phyloP scores from a whole-genome alignment of 2,329 filamentous ascomycete species.

The Colletotrichum aenigma region DNA sequence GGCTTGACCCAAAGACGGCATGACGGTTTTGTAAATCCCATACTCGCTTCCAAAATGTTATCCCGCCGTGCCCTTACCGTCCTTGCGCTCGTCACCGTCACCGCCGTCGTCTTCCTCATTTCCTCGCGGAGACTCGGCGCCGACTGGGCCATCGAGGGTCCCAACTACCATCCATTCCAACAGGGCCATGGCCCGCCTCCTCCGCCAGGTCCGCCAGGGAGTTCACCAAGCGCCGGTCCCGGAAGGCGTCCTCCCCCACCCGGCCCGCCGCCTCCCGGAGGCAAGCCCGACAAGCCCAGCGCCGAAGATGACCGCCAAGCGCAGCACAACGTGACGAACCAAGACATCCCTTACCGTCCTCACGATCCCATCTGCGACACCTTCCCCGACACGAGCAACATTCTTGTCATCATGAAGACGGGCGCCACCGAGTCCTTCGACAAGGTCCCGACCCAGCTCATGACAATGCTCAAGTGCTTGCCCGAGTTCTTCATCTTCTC shows the following conservation, averaged over 20 bases:
- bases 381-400: slow-evolving; percentile 49
- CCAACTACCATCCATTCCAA: slow-evolving; percentile 26
- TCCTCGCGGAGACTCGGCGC: slow-evolving; percentile 33
- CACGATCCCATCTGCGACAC: slow-evolving; percentile 35
- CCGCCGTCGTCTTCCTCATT: slow-evolving; percentile 34
- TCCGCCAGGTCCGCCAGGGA: background rate
- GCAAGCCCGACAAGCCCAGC: background rate
- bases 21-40: slow-evolving; percentile 10
- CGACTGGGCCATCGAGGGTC: slow-evolving; percentile 31
- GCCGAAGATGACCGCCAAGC: background rate
- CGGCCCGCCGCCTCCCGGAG: background rate
- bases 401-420: slow-evolving; percentile 61
- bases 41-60: slow-evolving; percentile 25
- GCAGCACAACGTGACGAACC: slow-evolving; percentile 3
- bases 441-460: slow-evolving; percentile 57
- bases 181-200: background rate
- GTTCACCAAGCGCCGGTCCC: slow-evolving; percentile 19
- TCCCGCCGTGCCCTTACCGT: slow-evolving; percentile 31
- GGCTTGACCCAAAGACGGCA: slow-evolving; percentile 11
- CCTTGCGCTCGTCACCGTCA: slow-evolving; percentile 29
- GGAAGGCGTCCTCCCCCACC: background rate
- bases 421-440: slow-evolving; percentile 58
- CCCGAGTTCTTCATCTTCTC: slow-evolving; percentile 61
- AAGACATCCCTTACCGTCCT: slow-evolving; percentile 20
- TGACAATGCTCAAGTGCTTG: slow-evolving; percentile 55